Evolutionary conservation across 2,329 filamentous ascomycete genomes (phyloP).

Genomic region (Trichoderma citrinoviride): DNA sequence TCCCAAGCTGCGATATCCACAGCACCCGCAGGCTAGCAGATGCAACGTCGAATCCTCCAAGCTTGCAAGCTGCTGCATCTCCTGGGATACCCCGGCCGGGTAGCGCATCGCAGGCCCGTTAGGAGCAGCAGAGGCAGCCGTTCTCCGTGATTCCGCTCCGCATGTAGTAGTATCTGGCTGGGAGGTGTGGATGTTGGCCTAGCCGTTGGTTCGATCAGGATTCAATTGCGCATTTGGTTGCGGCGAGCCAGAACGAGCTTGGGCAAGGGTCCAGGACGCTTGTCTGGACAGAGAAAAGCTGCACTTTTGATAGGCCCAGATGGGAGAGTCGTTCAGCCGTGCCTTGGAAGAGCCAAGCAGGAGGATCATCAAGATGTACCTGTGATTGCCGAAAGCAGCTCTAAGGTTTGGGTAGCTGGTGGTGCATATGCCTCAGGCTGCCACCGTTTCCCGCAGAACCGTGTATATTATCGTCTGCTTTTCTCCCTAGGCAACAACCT

Average conservation of each 20-base stretch:
- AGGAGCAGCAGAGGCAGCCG: not conserved
- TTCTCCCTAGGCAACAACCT: not conserved
- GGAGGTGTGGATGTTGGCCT: not conserved
- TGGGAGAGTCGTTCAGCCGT: not conserved
- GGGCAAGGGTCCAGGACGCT: constrained; percentile 5
- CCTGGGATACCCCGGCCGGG: constrained; percentile 9
- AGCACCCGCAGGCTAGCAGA: not conserved
- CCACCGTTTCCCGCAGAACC: too few species aligned
- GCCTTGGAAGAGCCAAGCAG: not conserved
- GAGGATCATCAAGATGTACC: not conserved
- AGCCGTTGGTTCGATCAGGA: constrained; percentile 5
- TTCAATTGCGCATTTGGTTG: not conserved
- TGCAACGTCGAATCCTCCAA: constrained; percentile 5
- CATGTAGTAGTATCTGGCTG: not conserved
- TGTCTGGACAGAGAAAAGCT: not conserved
- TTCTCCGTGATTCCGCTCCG: not conserved
- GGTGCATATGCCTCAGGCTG: not conserved
- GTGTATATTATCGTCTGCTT: too few species aligned
- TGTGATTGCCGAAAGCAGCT: constrained; percentile 1
- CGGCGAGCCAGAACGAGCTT: not conserved
- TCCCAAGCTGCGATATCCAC: constrained; percentile 4
- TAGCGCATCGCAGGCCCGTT: constrained; percentile 2
- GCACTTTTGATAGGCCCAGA: constrained; percentile 10
- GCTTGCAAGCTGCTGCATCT: constrained; percentile 6
- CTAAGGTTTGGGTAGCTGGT: not conserved